Conservation (phyloP, 2,329 filamentous ascomycete genomes). For the Colletotrichum paranaense region DNA sequence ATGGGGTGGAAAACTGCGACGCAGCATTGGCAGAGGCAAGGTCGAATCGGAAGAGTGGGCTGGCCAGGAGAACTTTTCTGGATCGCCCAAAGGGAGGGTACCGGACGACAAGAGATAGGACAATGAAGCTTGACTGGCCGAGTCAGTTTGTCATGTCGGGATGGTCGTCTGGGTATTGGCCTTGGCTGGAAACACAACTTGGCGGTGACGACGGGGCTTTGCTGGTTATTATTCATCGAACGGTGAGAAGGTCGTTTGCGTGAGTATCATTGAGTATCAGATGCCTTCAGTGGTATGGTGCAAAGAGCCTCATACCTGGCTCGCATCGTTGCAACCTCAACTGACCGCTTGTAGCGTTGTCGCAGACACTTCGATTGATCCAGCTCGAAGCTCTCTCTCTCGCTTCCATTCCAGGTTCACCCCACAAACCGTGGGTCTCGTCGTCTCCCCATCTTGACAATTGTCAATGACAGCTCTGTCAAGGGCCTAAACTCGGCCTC, state of each 20-base stretch:
- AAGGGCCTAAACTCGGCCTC: neutral
- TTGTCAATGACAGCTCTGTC: constrained; percentile 10
- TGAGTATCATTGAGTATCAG: neutral
- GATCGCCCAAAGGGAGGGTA: neutral
- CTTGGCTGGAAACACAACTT: constrained; percentile 26
- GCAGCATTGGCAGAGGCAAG: constrained; percentile 2
- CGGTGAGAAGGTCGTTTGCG: neutral
- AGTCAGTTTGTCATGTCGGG: constrained; percentile 2
- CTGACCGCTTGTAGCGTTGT: neutral
- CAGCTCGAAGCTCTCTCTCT: neutral
- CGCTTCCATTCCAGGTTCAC: neutral
- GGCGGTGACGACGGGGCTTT: constrained; percentile 25
- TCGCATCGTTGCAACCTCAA: constrained; percentile 8
- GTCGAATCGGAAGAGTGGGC: neutral
- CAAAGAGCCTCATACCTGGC: constrained; percentile 18
- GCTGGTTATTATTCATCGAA: neutral
- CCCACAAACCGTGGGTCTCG: neutral
- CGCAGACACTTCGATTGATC: neutral
- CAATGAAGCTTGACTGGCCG: constrained; percentile 23
- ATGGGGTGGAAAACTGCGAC: neutral
- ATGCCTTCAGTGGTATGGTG: neutral
- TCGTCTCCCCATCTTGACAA: constrained; percentile 17
- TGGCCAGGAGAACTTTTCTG: neutral
- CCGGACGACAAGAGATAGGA: constrained; percentile 18
- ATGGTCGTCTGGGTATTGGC: constrained; percentile 28